Base-by-base conservation (phyloP, 2,329 filamentous ascomycete genomes). In the Arthroderma sp. region DNA sequence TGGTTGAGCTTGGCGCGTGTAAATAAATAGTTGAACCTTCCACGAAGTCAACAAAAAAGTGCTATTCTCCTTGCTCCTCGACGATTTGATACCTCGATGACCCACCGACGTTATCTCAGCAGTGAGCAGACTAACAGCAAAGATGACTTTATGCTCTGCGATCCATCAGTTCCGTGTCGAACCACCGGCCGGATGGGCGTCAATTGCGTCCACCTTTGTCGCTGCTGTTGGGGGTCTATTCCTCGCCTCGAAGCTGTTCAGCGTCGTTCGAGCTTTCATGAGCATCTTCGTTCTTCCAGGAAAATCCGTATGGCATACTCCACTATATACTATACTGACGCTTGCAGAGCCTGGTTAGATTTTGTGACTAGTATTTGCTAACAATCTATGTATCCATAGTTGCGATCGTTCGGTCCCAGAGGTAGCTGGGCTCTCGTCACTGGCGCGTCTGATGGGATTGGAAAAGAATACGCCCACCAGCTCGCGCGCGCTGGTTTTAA, bases 381-480 rank as follows among this genome's bases (percentile, higher is more conserved):
- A 51, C 28, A n/a, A 19, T 51, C 25, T 52, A 19, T 5, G 41
- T 19, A 4, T 23, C 35, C 21, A 41, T 33, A 95, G 91, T 84
- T 98, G 59, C 85, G 85, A 65, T 89, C 86, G 64, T 97, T 95
- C 75, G 93, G 91, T 64, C 86, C 86, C 65, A 88, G 89, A 67
- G 91, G 91, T 61, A 91, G 86, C 59, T 98, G 91, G 91, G 93
- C 88, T 33, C 82, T 98, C 57, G 81, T 98, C 41, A 98, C 93
- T 25, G 93, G 93, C 62, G 93, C 91, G 55, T 96, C 91, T 9
- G 93, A 98, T 73, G 94, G 93, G 62, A 84, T 98, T 61, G 93
- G 93, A 70, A 97, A 95, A 75, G 93, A 98, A 76, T 98, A 89
- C 70, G 89, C 91, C 38, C 79, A 86, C 33, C 90, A 97, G 71